Conservation (phyloP, 495 filamentous ascomycete genomes). For the Wilcoxina mikolae region DNA sequence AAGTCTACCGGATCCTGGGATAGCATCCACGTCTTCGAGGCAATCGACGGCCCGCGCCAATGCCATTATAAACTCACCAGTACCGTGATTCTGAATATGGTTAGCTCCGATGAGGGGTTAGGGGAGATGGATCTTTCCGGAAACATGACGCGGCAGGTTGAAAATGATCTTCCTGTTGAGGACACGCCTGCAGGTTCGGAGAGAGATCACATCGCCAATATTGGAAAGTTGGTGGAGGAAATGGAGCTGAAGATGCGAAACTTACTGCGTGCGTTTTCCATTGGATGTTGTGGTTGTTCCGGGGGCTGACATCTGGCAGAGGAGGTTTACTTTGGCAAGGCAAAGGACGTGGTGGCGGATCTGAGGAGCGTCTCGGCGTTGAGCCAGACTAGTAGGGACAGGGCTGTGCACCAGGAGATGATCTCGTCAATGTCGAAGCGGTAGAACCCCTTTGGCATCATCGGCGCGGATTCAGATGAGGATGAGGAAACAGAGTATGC, state of each 20-base stretch:
- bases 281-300: background rate
- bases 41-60: slow-evolving; percentile 63
- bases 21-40: slow-evolving; percentile 97
- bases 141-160: slow-evolving; percentile 94
- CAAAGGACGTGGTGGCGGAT: slow-evolving; percentile 97
- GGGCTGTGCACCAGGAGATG: slow-evolving; percentile 78
- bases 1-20: slow-evolving; percentile 83
- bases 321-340: slow-evolving; percentile 99
- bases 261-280: slow-evolving; percentile 47
- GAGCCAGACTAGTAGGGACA: slow-evolving; percentile 72
- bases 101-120: slow-evolving; percentile 52
- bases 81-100: slow-evolving; percentile 84
- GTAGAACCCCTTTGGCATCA: slow-evolving; percentile 1
- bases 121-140: slow-evolving; percentile 88
- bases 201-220: slow-evolving; percentile 78
- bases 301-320: slow-evolving; percentile 34
- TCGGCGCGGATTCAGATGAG: background rate
- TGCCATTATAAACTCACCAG: slow-evolving; percentile 96
- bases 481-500: background rate
- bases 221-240: slow-evolving; percentile 86
- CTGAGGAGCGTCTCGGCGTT: slow-evolving; percentile 77
- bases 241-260: slow-evolving; percentile 99
- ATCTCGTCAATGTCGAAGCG: slow-evolving; percentile 51
- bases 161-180: slow-evolving; percentile 75
- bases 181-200: slow-evolving; percentile 29